phyloP scores from a whole-genome alignment of 2,329 filamentous ascomycete genomes.

The Colletotrichum salicis region DNA sequence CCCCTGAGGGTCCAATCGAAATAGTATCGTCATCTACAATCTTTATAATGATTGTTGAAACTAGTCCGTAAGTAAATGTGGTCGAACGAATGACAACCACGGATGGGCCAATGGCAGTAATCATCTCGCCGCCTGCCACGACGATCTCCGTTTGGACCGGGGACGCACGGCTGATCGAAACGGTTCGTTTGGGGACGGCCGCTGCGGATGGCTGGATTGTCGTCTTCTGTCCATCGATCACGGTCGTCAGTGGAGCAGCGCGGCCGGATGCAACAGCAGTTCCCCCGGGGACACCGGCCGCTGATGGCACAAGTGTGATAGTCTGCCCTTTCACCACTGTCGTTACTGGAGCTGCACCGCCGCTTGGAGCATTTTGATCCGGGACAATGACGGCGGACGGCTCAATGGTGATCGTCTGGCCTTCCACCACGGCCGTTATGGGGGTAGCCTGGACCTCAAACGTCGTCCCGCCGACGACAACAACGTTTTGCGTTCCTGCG shows the following conservation, averaged over 20 bases:
- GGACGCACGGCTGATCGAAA: conserved; percentile 47
- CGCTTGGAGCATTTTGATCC: conserved; percentile 49
- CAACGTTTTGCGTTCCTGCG: conserved; percentile 41
- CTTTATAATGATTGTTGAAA: conserved; percentile 45
- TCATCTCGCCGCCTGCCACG: conserved; percentile 59
- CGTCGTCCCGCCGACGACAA: conserved; percentile 54
- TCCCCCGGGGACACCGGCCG: neutral
- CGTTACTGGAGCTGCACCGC: conserved; percentile 44
- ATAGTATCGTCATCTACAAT: conserved; percentile 63
- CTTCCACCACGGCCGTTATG: conserved; percentile 49
- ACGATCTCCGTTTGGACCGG: conserved; percentile 54
- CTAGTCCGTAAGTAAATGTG: conserved; percentile 58
- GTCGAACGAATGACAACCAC: conserved; percentile 54
- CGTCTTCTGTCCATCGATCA: conserved; percentile 47
- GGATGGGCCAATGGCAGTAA: conserved; percentile 55
- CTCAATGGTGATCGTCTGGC: conserved; percentile 47
- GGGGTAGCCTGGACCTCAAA: conserved; percentile 53
- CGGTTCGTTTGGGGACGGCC: conserved; percentile 44
- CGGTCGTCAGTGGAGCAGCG: conserved; percentile 31
- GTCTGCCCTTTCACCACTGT: conserved; percentile 47
- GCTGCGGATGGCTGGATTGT: conserved; percentile 48
- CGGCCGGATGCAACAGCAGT: neutral
- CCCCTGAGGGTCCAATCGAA: conserved; percentile 58
- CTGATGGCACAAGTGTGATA: neutral
- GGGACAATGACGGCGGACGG: conserved; percentile 46